Evolutionary conservation across 176 grass and related monocot species (phyloP), one percentile per base, ranked within the genome.

Genomic region (Carex pumila): DNA sequence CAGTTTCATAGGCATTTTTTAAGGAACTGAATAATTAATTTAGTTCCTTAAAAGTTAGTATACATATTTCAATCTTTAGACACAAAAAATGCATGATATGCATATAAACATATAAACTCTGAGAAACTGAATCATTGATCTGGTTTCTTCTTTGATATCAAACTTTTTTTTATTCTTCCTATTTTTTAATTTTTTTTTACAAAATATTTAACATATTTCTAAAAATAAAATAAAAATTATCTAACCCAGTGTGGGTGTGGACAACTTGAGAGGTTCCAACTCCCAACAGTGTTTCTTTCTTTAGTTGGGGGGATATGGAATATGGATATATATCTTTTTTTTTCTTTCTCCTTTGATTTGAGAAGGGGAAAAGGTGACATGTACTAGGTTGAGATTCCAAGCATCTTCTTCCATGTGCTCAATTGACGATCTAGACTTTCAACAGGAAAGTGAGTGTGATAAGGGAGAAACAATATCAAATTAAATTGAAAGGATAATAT

Each of bases 381-480:
- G 53, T 81, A 81, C 79, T 64, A 65, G 30, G 58, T 81, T 81
- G 58, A 81, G 58, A 81, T 81, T 81, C 58, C 29, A 17, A 63
- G 34, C 55, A 81, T 63, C 79, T 81, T 63, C 58, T 62, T 62
- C 18, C 79, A 81, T 62, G 78, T 81, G 58, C 32, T 64, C 30
- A 62, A 64, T 62, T 79, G 21, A 79, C 32, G 45, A 63, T 25
- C n/a, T 61, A 4, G 53, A 62, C 11, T 64, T 81, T 79, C 3
- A 62, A 22, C 79, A 64, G 10, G 9, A 64, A 39, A 63, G 36
- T 13, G 19, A 63, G 36, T 13, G 19, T 60, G 21, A 81, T 12
- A 62, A 81, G 8, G 79, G 18, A 64, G n/a, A 10, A 10, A 63
- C 59, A 34, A 45, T 64, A 62, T 45, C 32, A 58, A 37, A 45